Evolutionary conservation across 371 early-diverging fungal species (phyloP), one percentile per base, ranked within the genome.

Genomic region (Mucor velutinosus): DNA sequence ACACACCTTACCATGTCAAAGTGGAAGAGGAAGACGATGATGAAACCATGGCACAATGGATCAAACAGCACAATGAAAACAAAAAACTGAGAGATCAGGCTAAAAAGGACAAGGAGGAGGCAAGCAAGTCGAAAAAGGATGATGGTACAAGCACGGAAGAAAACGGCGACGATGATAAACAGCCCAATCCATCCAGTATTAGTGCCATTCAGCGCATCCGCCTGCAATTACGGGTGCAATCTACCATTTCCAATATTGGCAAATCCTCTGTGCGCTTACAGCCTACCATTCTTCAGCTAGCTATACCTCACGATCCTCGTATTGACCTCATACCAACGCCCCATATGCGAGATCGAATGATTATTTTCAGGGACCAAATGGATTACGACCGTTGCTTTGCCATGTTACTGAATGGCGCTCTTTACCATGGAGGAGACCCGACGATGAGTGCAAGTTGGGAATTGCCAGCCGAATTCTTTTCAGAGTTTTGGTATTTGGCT

Each of bases 271-370:
- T 41, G 0, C 65, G 81, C n/a, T 60, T 81, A 12, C 77, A 76
- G 21, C 79, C 83, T 1, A 80, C 81, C 0, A 64, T 77, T 11
- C 63, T 81, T 4, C 78, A 83, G 39, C 72, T 81, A 10, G 79
- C 85, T 2, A 78, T 86, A 59, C 85, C 86, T 2, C 88, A 88
- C 58, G 87, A 88, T 47, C 77, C 88, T 19, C 80, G 86, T 7
- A 88, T 88, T 51, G 88, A 88, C 32, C 59, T 86, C 55, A 76
- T 88, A 8, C 86, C 88, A 7, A 80, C 85, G 30, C 83, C 85
- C 6, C 84, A 82, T 58, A 82, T 86, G 73, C 75, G 87, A 51
- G 88, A 86, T 33, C 71, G 85, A 64, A 88, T 88, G 88, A 88
- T 88, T 65, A 58, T 88, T 7, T 86, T 86, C 58, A 74, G 86